phyloP scores from a whole-genome alignment of 306 rosid genomes.

The Citrullus colocynthis region DNA sequence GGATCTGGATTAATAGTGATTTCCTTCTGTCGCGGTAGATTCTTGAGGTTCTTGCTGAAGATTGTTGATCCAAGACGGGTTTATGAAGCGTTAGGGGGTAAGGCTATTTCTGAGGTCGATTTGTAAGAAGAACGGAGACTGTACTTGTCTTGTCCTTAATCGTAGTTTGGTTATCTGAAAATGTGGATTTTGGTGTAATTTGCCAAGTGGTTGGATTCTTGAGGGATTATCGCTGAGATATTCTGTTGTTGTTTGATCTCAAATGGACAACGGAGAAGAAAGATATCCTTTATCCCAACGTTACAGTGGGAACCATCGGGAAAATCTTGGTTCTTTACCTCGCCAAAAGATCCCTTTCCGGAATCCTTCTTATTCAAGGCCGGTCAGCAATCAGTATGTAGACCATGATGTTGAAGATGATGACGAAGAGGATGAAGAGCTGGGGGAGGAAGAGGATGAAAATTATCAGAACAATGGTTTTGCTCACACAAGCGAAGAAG shows the following conservation, averaged over 20 bases:
- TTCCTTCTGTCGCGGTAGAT: neutral
- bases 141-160: neutral
- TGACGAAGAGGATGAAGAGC: constrained; percentile 24
- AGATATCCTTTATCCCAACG: constrained; percentile 7
- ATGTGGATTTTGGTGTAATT: neutral
- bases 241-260: neutral
- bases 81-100: neutral
- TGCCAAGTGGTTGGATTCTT: neutral
- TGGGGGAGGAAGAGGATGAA: constrained; percentile 38
- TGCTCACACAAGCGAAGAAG: constrained; percentile 19
- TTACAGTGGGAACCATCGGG: neutral
- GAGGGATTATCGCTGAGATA: neutral
- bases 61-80: neutral
- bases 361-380: constrained; percentile 30
- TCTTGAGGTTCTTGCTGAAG: neutral
- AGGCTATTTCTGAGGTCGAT: neutral
- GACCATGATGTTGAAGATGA: constrained; percentile 38
- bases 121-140: neutral
- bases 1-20: neutral
- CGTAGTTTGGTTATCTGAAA: neutral
- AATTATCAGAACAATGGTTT: constrained; percentile 32
- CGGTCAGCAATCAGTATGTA: constrained; percentile 20
- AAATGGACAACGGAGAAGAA: constrained; percentile 70
- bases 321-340: neutral
- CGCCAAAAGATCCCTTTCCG: constrained; percentile 8